phyloP scores from a whole-genome alignment of 352 stramenopile genomes.

The Pythium myriotylum region DNA sequence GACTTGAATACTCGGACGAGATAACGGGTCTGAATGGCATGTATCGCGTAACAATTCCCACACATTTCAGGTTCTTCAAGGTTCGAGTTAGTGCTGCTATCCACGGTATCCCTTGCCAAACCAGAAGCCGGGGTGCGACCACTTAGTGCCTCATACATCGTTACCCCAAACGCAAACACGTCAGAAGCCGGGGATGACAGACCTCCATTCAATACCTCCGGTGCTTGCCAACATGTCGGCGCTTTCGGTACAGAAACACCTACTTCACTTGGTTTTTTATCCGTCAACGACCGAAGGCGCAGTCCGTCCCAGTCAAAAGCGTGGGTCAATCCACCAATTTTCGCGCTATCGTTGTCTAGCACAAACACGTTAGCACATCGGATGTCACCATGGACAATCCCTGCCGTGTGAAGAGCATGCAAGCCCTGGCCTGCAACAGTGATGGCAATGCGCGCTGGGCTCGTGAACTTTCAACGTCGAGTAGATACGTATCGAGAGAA shows the following conservation, averaged over 20 bases:
- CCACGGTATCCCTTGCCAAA: too few species aligned
- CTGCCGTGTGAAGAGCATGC: background rate
- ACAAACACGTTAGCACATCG: background rate
- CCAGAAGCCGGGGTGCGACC: background rate
- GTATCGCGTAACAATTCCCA: too few species aligned
- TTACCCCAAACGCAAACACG: conserved; percentile 13
- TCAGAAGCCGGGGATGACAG: background rate
- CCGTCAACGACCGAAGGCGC: too few species aligned
- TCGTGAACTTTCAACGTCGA: too few species aligned
- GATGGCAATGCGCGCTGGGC: background rate
- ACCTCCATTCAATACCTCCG: background rate
- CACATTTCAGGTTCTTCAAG: too few species aligned
- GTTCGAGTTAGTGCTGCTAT: too few species aligned
- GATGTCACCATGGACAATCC: background rate
- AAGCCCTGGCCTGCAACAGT: conserved; percentile 2
- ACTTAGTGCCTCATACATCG: conserved; percentile 9
- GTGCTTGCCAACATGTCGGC: background rate
- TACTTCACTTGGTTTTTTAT: too few species aligned
- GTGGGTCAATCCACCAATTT: too few species aligned
- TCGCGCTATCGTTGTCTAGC: background rate
- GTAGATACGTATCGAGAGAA: too few species aligned
- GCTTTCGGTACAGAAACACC: background rate
- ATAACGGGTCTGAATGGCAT: background rate
- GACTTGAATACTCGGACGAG: conserved; percentile 2
- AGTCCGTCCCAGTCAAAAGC: too few species aligned